These are phyloP conservation scores for Ophiostoma sp. DNA, from an alignment of 2,329 filamentous ascomycete species.

Conservation along the genomic window DNA sequence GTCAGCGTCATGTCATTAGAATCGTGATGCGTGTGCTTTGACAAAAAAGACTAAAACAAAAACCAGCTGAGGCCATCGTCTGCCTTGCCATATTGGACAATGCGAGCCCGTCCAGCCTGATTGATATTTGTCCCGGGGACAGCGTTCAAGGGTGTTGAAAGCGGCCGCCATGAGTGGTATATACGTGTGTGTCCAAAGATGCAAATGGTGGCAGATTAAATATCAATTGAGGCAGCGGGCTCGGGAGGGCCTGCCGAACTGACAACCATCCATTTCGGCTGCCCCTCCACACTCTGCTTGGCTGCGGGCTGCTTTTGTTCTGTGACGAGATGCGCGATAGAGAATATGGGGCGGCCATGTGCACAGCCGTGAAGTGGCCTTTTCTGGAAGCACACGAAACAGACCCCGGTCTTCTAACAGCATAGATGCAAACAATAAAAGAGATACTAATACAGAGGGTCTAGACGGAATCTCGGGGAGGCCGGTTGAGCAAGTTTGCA, in stretches of 20 bases:
- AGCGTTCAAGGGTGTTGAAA: background rate
- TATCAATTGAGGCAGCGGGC: background rate
- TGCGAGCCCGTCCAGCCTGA: background rate
- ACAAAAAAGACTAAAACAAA: background rate
- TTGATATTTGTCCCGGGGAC: background rate
- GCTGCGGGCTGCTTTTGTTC: background rate
- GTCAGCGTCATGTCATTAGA: background rate
- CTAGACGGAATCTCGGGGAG: background rate
- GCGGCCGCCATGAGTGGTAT: background rate
- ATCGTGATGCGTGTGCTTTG: background rate
- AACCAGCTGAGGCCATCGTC: background rate
- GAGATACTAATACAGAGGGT: background rate
- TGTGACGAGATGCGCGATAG: background rate
- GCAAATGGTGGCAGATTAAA: background rate
- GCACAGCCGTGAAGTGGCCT: background rate
- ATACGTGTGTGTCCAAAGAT: background rate
- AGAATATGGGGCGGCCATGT: background rate
- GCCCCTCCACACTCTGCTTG: background rate
- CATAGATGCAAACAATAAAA: background rate
- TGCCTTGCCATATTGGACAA: background rate
- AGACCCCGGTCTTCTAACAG: background rate
- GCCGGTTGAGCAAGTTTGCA: background rate
- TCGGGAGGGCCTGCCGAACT: background rate
- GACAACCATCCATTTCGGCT: background rate
- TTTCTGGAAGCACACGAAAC: constrained; percentile 19